Evolutionary conservation across 352 stramenopile genomes (phyloP), one percentile per base, ranked within the genome.

Genomic region (Pythium brachiatum): DNA sequence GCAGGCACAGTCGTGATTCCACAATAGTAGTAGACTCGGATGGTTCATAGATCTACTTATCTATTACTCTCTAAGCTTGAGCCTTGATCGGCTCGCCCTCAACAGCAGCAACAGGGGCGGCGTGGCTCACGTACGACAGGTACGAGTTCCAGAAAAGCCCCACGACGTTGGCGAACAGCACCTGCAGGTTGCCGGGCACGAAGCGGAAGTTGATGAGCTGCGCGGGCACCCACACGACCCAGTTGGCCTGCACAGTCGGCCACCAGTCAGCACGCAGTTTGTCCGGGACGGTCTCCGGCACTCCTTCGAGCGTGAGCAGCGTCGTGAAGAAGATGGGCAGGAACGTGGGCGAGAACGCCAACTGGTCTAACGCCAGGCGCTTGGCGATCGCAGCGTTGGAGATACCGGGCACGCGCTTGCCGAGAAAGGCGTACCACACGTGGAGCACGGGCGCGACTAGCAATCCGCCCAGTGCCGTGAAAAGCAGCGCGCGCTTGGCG

Each of bases 111-210:
- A n/a, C n/a, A n/a, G n/a, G n/a, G 25, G 16, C 44, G 9, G 50
- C 29, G 68, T 94, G 83, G 65, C 85, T 90, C 52, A 90, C 72
- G 54, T 81, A 89, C 47, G 85, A 94, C 31, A 94, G 64, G 60
- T 94, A 94, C 44, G 78, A 72, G 75, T 94, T 94, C 85, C 85
- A 94, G 46, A 91, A 73, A 43, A 94, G 71, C 20, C 85, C 85
- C 23, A 94, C 55, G 48, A 90, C 75, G 65, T 94, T 94, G 56
- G 85, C 74, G 57, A 94, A 94, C 13, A 94, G 80, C 67, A 94
- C 85, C 62, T 92, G 85, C 39, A 94, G 81, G 15, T 73, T 76
- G 5, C 73, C 78, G 1, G 81, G 81, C 48, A 94, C 83, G 51
- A 94, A 86, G 59, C 78, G 76, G 62, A 94, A 92, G 65, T 94